phyloP scores from a whole-genome alignment of 2,329 filamentous ascomycete genomes.

The Pezicula rhizophila region DNA sequence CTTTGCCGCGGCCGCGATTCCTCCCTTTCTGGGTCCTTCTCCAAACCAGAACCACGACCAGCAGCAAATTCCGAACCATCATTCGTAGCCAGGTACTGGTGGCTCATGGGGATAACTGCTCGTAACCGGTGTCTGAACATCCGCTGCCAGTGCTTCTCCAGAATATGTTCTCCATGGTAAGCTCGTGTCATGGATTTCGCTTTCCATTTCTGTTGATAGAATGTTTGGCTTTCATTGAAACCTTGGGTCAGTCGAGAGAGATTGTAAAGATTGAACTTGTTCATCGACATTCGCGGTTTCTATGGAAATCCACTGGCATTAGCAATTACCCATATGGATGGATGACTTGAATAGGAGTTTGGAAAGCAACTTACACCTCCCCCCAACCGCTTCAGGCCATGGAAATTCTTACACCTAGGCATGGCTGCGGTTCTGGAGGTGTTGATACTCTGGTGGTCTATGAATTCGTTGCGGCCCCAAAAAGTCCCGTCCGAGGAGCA shows the following conservation, averaged over 20 bases:
- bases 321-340: not conserved
- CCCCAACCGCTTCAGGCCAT: conserved; percentile 62
- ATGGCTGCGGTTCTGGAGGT: conserved; percentile 12
- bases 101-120: conserved; percentile 80
- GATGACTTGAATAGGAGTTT: not conserved
- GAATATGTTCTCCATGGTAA: conserved; percentile 93
- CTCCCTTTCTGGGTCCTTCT: conserved; percentile 7
- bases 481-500: not conserved
- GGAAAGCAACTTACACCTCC: conserved; percentile 25
- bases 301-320: conserved; percentile 31
- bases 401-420: conserved; percentile 52
- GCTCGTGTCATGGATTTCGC: conserved; percentile 78
- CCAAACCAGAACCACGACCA: conserved; percentile 70
- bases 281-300: conserved; percentile 96
- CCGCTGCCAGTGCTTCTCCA: conserved; percentile 87
- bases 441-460: not conserved
- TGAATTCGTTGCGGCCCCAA: too few relatives aligned
- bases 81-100: conserved; percentile 67
- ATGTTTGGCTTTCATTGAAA: conserved; percentile 46
- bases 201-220: conserved; percentile 98
- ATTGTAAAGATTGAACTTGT: conserved; percentile 95
- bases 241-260: conserved; percentile 46
- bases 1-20: conserved; percentile 20
- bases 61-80: conserved; percentile 81
- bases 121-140: conserved; percentile 81